Evolutionary conservation across 768 basidiomycete genomes (phyloP).

Genomic region (Tulasnella sp.): DNA sequence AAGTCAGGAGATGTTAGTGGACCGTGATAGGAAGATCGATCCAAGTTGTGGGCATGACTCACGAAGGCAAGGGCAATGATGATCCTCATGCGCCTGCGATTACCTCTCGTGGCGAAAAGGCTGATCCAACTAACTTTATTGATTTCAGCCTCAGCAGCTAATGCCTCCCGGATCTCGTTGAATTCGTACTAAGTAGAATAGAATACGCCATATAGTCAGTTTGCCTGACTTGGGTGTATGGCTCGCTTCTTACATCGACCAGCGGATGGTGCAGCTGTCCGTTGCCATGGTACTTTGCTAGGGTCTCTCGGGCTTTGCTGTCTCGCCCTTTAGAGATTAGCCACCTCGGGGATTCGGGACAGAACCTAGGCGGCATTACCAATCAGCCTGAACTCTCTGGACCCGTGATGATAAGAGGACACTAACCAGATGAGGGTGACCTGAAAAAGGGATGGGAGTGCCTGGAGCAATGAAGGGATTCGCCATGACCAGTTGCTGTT

Average conservation of each 20-base stretch:
- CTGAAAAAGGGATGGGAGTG: conserved; percentile 44
- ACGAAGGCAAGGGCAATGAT: conserved; percentile 31
- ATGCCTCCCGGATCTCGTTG: conserved; percentile 49
- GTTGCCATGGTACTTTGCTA: conserved; percentile 61
- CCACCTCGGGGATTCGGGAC: conserved; percentile 59
- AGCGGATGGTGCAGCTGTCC: conserved; percentile 50
- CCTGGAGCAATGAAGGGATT: conserved; percentile 52
- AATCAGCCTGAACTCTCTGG: background rate
- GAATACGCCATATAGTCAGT: no score
- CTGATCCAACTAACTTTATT: conserved; percentile 38
- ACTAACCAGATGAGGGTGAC: conserved; percentile 38
- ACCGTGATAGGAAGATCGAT: no score
- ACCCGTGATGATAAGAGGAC: background rate
- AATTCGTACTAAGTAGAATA: conserved; percentile 16
- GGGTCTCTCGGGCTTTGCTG: conserved; percentile 44
- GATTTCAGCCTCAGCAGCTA: conserved; percentile 49
- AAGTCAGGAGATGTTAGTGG: no score
- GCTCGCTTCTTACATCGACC: conserved; percentile 38
- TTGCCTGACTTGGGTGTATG: no score
- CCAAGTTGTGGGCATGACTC: no score
- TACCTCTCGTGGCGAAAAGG: conserved; percentile 51
- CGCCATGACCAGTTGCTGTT: conserved; percentile 29
- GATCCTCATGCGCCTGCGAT: conserved; percentile 54
- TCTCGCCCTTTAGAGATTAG: conserved; percentile 44
- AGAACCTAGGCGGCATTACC: conserved; percentile 40